Conservation (phyloP, 495 filamentous ascomycete species). For the Daldinia bambusicola region DNA sequence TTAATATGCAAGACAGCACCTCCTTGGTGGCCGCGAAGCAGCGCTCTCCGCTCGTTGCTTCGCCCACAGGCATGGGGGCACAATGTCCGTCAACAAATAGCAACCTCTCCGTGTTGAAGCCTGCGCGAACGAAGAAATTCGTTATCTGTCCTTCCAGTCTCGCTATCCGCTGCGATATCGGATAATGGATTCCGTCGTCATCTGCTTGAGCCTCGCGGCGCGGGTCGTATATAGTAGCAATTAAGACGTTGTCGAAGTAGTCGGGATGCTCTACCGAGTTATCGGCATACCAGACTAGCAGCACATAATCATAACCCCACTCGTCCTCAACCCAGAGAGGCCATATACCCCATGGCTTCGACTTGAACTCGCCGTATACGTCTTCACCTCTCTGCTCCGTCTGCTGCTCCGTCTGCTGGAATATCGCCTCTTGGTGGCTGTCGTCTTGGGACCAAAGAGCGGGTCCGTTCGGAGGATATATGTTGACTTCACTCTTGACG, state of each 20-base stretch:
- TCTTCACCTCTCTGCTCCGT: background rate
- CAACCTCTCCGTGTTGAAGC: background rate
- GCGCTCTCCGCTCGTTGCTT: constrained; percentile 44
- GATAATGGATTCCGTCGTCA: background rate
- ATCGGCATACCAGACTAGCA: constrained; percentile 31
- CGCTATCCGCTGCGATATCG: background rate
- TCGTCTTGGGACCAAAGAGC: constrained; percentile 35
- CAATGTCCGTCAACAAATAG: background rate
- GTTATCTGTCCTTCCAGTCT: constrained; percentile 11
- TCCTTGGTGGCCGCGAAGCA: constrained; percentile 38
- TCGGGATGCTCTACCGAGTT: background rate
- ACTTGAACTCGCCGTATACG: constrained; percentile 26
- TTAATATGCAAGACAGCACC: constrained; percentile 1
- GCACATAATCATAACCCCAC: constrained; percentile 39
- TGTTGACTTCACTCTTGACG: background rate
- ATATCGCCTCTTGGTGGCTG: constrained; percentile 8
- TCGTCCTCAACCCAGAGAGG: constrained; percentile 47
- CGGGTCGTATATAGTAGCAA: constrained; percentile 37
- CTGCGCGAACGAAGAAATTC: constrained; percentile 10
- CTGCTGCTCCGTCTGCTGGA: constrained; percentile 17
- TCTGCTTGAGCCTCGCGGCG: constrained; percentile 38
- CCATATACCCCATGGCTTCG: constrained; percentile 38
- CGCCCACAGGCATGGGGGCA: constrained; percentile 33
- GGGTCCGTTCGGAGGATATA: constrained; percentile 35
- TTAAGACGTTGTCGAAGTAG: constrained; percentile 6